Evolutionary conservation across 2,329 filamentous ascomycete genomes (phyloP).

Genomic region (Thelonectria rubi): DNA sequence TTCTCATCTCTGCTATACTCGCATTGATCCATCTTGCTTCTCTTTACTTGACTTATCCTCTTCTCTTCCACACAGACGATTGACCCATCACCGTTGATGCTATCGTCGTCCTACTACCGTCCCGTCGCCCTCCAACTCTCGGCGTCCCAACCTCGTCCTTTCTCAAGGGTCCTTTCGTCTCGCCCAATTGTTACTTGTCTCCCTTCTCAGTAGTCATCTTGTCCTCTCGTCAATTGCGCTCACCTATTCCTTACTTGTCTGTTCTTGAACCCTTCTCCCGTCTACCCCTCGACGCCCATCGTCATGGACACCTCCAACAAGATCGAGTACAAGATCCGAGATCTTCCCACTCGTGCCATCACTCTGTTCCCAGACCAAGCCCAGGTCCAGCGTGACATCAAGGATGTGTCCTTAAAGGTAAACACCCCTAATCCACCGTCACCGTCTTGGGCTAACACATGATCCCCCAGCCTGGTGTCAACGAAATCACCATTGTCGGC

Average conservation of each 20-base stretch:
- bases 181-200: neutral
- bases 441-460: slow-evolving; percentile 2
- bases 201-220: neutral
- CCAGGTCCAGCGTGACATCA: slow-evolving; percentile 68
- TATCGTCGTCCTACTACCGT: neutral
- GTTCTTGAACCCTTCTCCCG: neutral
- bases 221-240: neutral
- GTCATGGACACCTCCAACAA: slow-evolving; percentile 52
- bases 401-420: slow-evolving; percentile 53
- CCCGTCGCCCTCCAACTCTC: neutral
- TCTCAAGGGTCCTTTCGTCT: too few relatives aligned
- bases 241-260: neutral
- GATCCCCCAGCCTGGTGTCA: slow-evolving; percentile 58
- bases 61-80: neutral
- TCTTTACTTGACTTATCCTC: neutral
- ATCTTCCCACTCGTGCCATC: slow-evolving; percentile 68
- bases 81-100: neutral
- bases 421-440: neutral
- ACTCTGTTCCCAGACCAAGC: slow-evolving; percentile 70
- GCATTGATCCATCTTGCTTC: neutral
- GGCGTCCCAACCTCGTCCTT: neutral
- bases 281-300: neutral
- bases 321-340: slow-evolving; percentile 63
- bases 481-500: slow-evolving; percentile 66
- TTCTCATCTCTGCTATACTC: slow-evolving; percentile 9